Evolutionary conservation across 2,329 filamentous ascomycete genomes (phyloP), one percentile per base, ranked within the genome.

Genomic region (Elsinoe ampelina): DNA sequence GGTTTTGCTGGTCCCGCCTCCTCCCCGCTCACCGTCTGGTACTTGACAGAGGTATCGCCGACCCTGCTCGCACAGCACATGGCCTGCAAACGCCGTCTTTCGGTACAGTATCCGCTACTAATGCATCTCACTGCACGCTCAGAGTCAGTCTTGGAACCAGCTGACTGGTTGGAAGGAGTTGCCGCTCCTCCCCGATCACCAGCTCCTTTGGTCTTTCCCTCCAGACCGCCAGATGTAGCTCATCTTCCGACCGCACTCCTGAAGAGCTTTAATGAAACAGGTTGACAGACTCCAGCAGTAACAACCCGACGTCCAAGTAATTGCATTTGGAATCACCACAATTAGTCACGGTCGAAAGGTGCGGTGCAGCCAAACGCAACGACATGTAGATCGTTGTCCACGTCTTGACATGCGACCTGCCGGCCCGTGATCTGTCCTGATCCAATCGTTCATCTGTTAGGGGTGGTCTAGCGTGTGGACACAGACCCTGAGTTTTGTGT

Each of bases 401-500:
- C 30, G 45, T 50, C n/a, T 52, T 15, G 32, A 11, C 48, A 22
- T 39, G 48, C 48, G 38, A 34, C 26, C 34, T 17, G 26, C 35
- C 48, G 34, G 48, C 48, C 36, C 32, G 48, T 45, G 11, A 45
- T 12, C 20, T 3, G 19, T 45, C 13, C 32, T 39, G 38, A 34
- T 32, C 48, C 19, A 38, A 34, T 15, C 45, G 17, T 15, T 50
- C 34, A 15, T 15, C 38, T 50, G 10, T 10, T 13, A 11, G 34
- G 26, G 15, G 45, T 50, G 26, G 6, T 35, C 5, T 45, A 26
- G 20, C 41, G 41, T 45, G n/a, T 19, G 34, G 48, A n/a, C 19
- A 52, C 48, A 45, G 48, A 52, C 36, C 48, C n/a, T 35, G 13
- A 15, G 48, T 52, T 52, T 30, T 52, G 48, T 52, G 48, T 17